Base-by-base conservation (phyloP, 2,329 filamentous ascomycete species). In the Fusarium falciforme region DNA sequence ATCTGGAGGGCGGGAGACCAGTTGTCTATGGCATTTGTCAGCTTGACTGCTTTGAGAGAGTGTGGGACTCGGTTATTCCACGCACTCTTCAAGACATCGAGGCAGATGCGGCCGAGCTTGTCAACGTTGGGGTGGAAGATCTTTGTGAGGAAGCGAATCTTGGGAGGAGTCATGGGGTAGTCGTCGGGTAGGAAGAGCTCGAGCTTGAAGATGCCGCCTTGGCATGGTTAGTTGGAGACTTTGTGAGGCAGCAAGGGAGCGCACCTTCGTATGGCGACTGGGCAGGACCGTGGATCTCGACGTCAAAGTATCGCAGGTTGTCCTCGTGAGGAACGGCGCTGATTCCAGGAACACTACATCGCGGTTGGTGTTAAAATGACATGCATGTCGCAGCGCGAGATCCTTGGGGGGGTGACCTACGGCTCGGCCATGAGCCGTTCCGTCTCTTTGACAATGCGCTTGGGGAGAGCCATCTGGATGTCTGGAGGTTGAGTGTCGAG, bases 91-190 rank as follows among this genome's bases (percentile, higher is more conserved):
- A 99, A 86, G 36, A 99, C 96, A 82, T 99, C 96, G 59, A 99
- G 87, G 82, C 97, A 99, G 84, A 99, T 99, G 70, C 96, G 93
- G 70, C 96, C 96, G 3, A 99, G 91, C 85, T 97, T 97, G 83
- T 99, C 96, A 78, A 99, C 98, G 83, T 99, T 99, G 61, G 96
- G 96, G 83, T 99, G 97, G 85, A 98, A 99, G 83, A 99, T 98
- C 86, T 98, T 98, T 78, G 97, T 99, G 61, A 99, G 88, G 85
- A 99, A 99, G 64, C 96, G 94, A 81, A 99, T 98, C 88, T 98
- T 98, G 54, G 96, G 96, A 63, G 96, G 96, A 36, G 95, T 98
- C 96, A 99, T 99, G 47, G 96, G 96, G 83, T 99, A 99, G 86
- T 99, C 96, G 80, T 99, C 96, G 52, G 97, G 97, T 27, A 99